Evolutionary conservation across 148 eudicot species (phyloP), one percentile per base, ranked within the genome.

Genomic region (Amaranthus palmeri): DNA sequence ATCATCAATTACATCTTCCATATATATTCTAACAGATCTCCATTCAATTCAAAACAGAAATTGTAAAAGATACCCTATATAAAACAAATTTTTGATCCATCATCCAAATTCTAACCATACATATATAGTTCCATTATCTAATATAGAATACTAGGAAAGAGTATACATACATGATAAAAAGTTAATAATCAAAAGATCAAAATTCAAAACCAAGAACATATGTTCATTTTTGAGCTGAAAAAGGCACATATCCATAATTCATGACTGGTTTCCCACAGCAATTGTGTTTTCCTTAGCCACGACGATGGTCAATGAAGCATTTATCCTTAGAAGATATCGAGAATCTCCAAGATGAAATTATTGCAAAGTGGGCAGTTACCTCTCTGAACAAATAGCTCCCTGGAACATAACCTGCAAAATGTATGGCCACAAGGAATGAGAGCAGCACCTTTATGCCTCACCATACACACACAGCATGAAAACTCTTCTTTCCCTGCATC

Each of bases 361-460:
- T 90, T 92, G 79, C 97, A 92, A 14, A 88, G 86, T 5, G 97
- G 96, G 75, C 97, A 92, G 67, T 85, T 85, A 17, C 88, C 90
- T 61, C 88, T 85, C 69, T 88, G 88, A 69, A 87, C 95, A 76
- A 80, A 83, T 59, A 93, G 87, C 86, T 93, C 95, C 78, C 89
- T 82, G 0, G 92, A 89, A 62, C 97, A 95, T 68, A 86, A 69
- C 75, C 93, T 84, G 80, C 97, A 95, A 78, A 89, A 91, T 7
- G 97, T 86, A 72, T 95, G 98, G 10, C 98, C 98, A 73, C 98
- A 93, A 3, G 92, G 95, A 61, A 82, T 80, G 52, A 87, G 86
- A 11, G 92, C 92, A 36, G 95, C 81, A 0, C 90, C 96, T 71
- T 87, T 93, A 71, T 88, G 92, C 85, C 90, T 93, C 71, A 88